Evolutionary conservation across 768 basidiomycete genomes (phyloP), one percentile per base, ranked within the genome.

Genomic region (Mycena indigotica): DNA sequence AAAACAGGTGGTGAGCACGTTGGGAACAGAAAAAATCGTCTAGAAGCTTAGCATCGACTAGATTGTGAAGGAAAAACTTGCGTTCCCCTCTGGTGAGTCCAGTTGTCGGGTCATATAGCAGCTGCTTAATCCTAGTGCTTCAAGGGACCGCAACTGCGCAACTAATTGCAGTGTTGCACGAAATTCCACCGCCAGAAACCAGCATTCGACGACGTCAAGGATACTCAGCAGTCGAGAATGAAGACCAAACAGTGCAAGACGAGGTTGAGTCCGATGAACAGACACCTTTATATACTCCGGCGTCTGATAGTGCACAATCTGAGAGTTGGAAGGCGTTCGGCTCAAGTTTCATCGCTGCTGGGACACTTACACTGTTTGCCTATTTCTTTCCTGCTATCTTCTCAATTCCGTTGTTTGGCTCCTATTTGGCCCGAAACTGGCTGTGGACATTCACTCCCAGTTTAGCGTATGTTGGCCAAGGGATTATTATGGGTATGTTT

Each of bases 371-470:
- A 4, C 79, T 98, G 4, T 70, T 84, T 28, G 89, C 93, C 25
- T 93, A 95, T 66, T 91, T 96, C 70, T 93, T 95, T 68, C 95
- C 95, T 0, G 83, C 94, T 21, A 69, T 94, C 26, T 96, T 94
- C 67, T 82, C 92, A 1, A 82, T 98, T 26, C 95, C 95, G 2
- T 59, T 95, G 0, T 93, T 97, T 63, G 93, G 93, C 5, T 80
- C 75, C 35, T 85, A 91, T 67, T 79, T 97, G 2, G 96, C 96
- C 3, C 81, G 80, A 38, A 80, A 91, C 62, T 98, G 95, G 94
- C 72, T 95, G 13, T 98, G 95, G 94, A 89, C 85, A 38, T 95
- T 97, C 67, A 90, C 93, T 0, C 95, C 94, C 1, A 93, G 90
- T 70, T 74, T 96, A 23, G 92, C 91, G 0, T 98, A 97, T 67